Percentiles rank a stretch among this genome's conserved stretches.
Conservation (phyloP, 1,284 basidiomycete species). For the Earliella scabrosa region DNA sequence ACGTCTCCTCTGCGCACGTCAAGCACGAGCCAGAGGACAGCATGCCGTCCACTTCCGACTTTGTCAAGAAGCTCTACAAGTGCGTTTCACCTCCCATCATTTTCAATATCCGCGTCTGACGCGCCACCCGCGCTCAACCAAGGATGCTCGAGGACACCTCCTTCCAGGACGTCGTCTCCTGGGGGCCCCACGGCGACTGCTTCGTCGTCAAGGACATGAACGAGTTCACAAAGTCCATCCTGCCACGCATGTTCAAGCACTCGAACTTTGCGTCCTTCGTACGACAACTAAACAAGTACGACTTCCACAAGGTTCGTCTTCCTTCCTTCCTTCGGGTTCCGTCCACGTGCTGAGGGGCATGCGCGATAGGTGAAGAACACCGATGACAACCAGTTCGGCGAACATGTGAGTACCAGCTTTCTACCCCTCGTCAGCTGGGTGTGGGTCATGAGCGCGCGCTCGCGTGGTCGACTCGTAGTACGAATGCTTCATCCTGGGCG, state of each 20-base stretch:
- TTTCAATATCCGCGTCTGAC: constrained; percentile 5
- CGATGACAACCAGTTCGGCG: constrained; percentile 78
- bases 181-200: constrained; percentile 86
- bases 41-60: constrained; percentile 84
- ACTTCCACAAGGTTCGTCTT: constrained; percentile 88
- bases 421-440: too few species aligned
- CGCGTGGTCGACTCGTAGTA: too few species aligned
- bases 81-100: constrained; percentile 40
- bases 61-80: constrained; percentile 97
- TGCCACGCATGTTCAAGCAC: constrained; percentile 96
- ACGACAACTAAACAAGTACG: constrained; percentile 97
- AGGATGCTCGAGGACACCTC: constrained; percentile 89
- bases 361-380: constrained; percentile 70
- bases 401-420: constrained; percentile 58
- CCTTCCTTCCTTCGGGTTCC: neutral
- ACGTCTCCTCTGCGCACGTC: constrained; percentile 24
- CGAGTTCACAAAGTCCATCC: constrained; percentile 92
- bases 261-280: constrained; percentile 97
- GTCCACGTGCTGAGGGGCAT: constrained; percentile 1
- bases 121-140: constrained; percentile 8
- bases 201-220: constrained; percentile 99
- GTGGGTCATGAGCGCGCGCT: too few species aligned
- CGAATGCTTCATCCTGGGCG: too few species aligned
- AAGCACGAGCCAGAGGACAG: constrained; percentile 53
- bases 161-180: constrained; percentile 80